Conservation (phyloP, 768 basidiomycete genomes). For the Boletus rex-veris region DNA sequence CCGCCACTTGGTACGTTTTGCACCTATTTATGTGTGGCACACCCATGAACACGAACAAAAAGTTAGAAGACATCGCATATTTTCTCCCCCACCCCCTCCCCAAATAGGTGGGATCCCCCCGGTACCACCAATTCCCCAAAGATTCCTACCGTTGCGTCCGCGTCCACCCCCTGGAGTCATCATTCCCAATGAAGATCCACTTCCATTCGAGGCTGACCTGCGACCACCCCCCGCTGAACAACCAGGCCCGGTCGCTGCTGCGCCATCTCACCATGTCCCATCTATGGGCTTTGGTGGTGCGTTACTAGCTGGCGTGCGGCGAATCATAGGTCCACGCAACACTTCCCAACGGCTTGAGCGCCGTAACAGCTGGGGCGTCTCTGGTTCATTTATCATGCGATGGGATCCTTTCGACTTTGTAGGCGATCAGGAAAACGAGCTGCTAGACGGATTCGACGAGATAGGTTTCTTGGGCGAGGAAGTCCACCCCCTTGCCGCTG, state of each 20-base stretch:
- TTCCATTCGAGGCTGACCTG: constrained; percentile 47
- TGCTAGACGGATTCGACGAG: constrained; percentile 18
- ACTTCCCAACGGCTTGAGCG: constrained; percentile 11
- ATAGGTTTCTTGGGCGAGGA: constrained; percentile 16
- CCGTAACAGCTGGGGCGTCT: constrained; percentile 20
- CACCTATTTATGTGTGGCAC: not conserved
- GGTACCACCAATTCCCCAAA: constrained; percentile 47
- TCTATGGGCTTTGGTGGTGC: constrained; percentile 66
- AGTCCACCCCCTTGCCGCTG: constrained; percentile 3
- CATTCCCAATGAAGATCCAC: constrained; percentile 47
- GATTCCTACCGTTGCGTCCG: constrained; percentile 39
- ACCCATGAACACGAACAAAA: not conserved
- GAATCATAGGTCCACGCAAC: constrained; percentile 18
- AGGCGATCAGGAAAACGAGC: constrained; percentile 9
- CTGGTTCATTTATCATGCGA: constrained; percentile 29
- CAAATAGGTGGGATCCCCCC: constrained; percentile 45
- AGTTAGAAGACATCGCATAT: constrained; percentile 28
- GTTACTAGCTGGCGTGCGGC: constrained; percentile 43
- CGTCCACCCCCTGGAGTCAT: constrained; percentile 42
- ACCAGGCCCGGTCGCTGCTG: constrained; percentile 36
- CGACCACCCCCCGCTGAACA: constrained; percentile 20
- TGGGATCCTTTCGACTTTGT: constrained; percentile 28
- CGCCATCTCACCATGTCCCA: constrained; percentile 55
- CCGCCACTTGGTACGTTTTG: constrained; percentile 17
- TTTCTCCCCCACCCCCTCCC: constrained; percentile 50